Evolutionary conservation across 768 basidiomycete genomes (phyloP).

Genomic region (Auricularia cornea): DNA sequence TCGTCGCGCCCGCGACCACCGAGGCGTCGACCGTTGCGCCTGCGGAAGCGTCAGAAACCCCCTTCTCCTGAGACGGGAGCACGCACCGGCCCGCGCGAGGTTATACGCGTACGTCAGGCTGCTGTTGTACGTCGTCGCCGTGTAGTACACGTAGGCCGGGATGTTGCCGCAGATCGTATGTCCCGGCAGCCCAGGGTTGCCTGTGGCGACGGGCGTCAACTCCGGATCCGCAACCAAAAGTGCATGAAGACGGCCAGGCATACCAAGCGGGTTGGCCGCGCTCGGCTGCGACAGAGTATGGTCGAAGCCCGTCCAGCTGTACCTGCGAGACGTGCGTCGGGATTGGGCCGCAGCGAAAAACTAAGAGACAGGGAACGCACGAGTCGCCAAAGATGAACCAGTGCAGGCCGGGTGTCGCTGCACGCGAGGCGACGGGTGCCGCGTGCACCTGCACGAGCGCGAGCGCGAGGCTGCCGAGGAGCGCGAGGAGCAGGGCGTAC

Average conservation of each 20-base stretch:
- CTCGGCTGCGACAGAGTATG: slow-evolving; percentile 23
- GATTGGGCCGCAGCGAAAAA: too few relatives aligned
- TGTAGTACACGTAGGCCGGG: slow-evolving; percentile 51
- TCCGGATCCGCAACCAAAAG: too few relatives aligned
- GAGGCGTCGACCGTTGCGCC: slow-evolving; percentile 32
- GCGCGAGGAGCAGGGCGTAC: too few relatives aligned
- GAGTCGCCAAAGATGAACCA: too few relatives aligned
- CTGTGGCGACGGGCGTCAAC: not conserved
- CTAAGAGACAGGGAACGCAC: too few relatives aligned
- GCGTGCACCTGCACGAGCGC: too few relatives aligned
- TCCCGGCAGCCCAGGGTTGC: slow-evolving; percentile 44
- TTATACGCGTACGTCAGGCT: slow-evolving; percentile 52
- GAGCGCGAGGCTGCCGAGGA: too few relatives aligned
- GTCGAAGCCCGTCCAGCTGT: too few relatives aligned
- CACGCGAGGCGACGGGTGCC: too few relatives aligned
- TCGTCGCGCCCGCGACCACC: slow-evolving; percentile 27
- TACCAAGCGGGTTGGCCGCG: slow-evolving; percentile 39
- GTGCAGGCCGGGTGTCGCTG: too few relatives aligned
- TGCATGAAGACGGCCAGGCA: too few relatives aligned
- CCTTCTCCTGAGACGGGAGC: slow-evolving; percentile 44
- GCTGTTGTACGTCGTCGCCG: slow-evolving; percentile 43
- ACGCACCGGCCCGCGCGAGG: slow-evolving; percentile 59
- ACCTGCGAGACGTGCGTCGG: too few relatives aligned
- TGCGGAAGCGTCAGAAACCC: slow-evolving; percentile 50
- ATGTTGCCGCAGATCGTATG: slow-evolving; percentile 37